Evolutionary conservation across 768 basidiomycete species (phyloP).

Genomic region (Calocera cornea): DNA sequence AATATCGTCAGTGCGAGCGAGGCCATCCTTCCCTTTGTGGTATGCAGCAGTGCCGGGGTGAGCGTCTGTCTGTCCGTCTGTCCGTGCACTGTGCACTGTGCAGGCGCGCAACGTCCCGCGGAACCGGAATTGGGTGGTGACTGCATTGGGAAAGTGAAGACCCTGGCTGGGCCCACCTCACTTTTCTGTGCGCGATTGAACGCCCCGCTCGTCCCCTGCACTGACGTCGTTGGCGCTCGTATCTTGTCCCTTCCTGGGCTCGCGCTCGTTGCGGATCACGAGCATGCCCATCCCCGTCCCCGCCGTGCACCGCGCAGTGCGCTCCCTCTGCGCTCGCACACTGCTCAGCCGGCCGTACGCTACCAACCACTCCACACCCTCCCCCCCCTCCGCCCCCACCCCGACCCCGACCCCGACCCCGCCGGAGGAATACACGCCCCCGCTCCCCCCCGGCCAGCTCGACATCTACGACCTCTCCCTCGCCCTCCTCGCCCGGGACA

Average conservation of each 20-base stretch:
- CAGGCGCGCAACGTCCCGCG: no score
- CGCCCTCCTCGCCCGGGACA: neutral
- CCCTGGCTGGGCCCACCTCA: no score
- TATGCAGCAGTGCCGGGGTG: neutral
- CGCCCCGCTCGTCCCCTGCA: no score
- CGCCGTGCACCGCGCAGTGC: neutral
- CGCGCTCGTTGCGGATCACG: no score
- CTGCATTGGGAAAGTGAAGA: no score
- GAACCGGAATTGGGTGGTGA: no score
- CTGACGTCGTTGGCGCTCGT: no score
- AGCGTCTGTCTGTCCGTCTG: no score
- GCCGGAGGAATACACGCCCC: neutral
- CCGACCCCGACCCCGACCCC: neutral
- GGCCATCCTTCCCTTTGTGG: neutral
- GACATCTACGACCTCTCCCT: neutral
- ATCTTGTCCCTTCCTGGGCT: no score
- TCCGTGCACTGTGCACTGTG: no score
- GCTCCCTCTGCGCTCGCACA: neutral
- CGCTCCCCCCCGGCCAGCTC: neutral
- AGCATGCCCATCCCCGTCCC: no score
- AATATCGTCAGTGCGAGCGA: constrained; percentile 74
- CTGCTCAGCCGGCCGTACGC: neutral
- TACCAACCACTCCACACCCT: neutral
- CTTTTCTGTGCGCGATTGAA: no score
- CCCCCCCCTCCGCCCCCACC: neutral